Percentiles rank a stretch among this genome's conserved stretches.
These are phyloP conservation scores for Cladosporium sp. DNA, from an alignment of 2,329 filamentous ascomycete species.

Conservation along the genomic window DNA sequence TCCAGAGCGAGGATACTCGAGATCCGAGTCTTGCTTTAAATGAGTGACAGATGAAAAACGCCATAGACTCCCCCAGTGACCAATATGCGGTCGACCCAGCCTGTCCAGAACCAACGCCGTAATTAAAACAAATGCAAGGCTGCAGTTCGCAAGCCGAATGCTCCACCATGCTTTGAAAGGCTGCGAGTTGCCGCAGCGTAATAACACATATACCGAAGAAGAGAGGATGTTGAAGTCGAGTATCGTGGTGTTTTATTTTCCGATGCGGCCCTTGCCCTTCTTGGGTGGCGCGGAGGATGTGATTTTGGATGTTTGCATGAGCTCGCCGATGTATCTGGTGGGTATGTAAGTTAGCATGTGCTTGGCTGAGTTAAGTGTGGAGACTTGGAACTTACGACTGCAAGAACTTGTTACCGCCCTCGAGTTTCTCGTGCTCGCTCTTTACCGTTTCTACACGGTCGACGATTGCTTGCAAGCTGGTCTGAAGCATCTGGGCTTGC, in stretches of 20 bases:
- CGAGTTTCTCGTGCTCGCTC: slow-evolving; percentile 92
- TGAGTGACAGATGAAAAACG: not conserved
- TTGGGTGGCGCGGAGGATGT: slow-evolving; percentile 55
- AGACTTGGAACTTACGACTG: slow-evolving; percentile 57
- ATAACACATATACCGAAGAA: slow-evolving; percentile 17
- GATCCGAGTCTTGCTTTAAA: not conserved
- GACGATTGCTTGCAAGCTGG: slow-evolving; percentile 83
- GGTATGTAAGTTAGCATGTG: slow-evolving; percentile 5
- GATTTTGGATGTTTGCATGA: slow-evolving; percentile 75
- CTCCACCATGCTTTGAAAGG: slow-evolving; percentile 14
- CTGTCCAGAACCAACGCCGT: not conserved
- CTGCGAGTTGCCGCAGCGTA: slow-evolving; percentile 8
- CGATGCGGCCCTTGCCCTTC: slow-evolving; percentile 40
- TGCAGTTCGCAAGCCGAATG: not conserved
- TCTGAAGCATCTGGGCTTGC: slow-evolving; percentile 86
- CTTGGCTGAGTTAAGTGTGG: not conserved
- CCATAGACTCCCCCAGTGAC: slow-evolving; percentile 4
- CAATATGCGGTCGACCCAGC: not conserved
- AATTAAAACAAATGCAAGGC: not conserved
- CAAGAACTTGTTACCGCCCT: slow-evolving; percentile 94
- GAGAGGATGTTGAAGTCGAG: slow-evolving; percentile 6
- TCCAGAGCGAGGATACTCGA: not conserved
- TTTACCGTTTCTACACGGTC: slow-evolving; percentile 93
- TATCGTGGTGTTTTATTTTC: slow-evolving; percentile 33
- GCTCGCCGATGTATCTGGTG: slow-evolving; percentile 86